A percentile compares a stretch with the other conserved stretches of the same genome.
Evolutionary conservation across 2,329 filamentous ascomycete genomes (phyloP).

Genomic region (Aspergillus pseudotamarii): DNA sequence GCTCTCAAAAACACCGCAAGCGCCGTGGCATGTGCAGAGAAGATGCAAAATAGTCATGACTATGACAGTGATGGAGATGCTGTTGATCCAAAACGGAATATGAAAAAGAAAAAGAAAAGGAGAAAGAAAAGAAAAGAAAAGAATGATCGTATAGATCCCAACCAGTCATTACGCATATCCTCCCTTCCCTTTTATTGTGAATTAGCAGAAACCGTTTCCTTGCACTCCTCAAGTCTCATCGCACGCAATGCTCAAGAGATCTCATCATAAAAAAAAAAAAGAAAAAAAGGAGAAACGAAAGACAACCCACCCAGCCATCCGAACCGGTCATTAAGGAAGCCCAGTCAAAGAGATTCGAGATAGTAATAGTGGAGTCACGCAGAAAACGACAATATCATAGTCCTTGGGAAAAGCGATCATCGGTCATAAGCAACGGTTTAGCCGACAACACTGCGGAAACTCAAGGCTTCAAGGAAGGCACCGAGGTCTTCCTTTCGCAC

Average conservation of each 20-base stretch:
- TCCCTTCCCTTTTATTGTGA: constrained; percentile 13
- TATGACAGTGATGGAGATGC: constrained; percentile 12
- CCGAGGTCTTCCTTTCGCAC: constrained; percentile 94
- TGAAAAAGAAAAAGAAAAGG: constrained; percentile 15
- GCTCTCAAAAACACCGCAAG: constrained; percentile 22
- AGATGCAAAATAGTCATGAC: constrained; percentile 27
- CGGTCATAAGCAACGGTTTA: constrained; percentile 25
- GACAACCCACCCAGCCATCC: constrained; percentile 1
- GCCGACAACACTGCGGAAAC: constrained; percentile 81
- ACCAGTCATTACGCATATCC: constrained; percentile 26
- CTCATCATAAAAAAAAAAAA: constrained; percentile 13
- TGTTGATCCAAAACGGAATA: constrained; percentile 8
- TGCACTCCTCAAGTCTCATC: constrained; percentile 14
- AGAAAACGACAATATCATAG: neutral
- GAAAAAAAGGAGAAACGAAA: constrained; percentile 10
- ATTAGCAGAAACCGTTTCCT: constrained; percentile 12
- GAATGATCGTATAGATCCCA: constrained; percentile 22
- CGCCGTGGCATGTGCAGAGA: constrained; percentile 28
- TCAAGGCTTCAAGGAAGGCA: constrained; percentile 87
- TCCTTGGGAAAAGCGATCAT: neutral
- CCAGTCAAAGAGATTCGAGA: constrained; percentile 9
- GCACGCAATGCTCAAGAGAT: constrained; percentile 14
- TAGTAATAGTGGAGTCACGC: constrained; percentile 6
- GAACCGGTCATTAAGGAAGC: neutral
- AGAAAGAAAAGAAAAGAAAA: constrained; percentile 17